These are phyloP conservation scores for Aegilops sharonensis DNA, from an alignment of 176 grass and related monocot genomes.

Conservation along the genomic window DNA sequence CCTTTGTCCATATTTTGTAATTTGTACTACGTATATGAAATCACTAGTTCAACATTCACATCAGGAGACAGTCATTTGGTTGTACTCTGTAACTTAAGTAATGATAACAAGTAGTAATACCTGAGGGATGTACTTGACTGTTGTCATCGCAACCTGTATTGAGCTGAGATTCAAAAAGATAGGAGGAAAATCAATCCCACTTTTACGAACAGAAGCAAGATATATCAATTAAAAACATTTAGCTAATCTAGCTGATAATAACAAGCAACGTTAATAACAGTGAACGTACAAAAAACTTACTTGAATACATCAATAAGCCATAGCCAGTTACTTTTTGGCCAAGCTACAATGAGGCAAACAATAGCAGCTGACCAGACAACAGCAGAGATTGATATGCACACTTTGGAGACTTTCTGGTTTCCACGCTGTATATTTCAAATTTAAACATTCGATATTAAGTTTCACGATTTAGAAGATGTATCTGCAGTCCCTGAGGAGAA, in stretches of 20 bases:
- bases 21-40: not conserved
- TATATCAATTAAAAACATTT: not conserved
- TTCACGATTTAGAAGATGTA: not conserved
- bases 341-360: constrained; percentile 73
- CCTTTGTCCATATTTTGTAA: not conserved
- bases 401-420: constrained; percentile 83
- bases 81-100: not conserved
- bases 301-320: constrained; percentile 94
- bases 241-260: not conserved
- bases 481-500: not conserved
- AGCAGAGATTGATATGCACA: constrained; percentile 60
- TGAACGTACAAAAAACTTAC: constrained; percentile 42
- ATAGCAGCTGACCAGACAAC: constrained; percentile 61
- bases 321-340: constrained; percentile 77
- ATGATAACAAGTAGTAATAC: constrained; percentile 37
- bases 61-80: not conserved
- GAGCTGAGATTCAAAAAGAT: constrained; percentile 60
- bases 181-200: not conserved
- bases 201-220: not conserved
- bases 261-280: not conserved
- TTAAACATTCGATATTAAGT: constrained; percentile 19
- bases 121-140: constrained; percentile 99
- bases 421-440: constrained; percentile 65
- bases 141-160: constrained; percentile 91
- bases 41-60: not conserved